A percentile compares a stretch with the other conserved stretches of the same genome.
phyloP scores from a whole-genome alignment of 164 flowering plant species.

The Euptelea pleiosperma region DNA sequence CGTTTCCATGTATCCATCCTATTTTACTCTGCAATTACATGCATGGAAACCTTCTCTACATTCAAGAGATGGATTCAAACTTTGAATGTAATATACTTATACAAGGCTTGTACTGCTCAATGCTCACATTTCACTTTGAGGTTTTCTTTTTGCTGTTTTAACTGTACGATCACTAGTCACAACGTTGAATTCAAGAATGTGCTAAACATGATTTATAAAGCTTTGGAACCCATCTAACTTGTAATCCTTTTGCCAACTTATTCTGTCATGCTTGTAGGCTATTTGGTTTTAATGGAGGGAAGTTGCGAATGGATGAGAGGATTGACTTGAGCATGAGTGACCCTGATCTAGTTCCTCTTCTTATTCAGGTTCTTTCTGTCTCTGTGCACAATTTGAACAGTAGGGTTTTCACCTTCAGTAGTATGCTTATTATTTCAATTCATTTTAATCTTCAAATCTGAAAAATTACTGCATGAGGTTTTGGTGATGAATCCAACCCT shows the following conservation, averaged over 20 bases:
- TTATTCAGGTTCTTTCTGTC: conserved; percentile 63
- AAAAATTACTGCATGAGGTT: not conserved
- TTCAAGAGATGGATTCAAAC: too few relatives aligned
- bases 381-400: not conserved
- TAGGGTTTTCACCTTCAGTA: conserved; percentile 5
- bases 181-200: not conserved
- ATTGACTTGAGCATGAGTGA: conserved; percentile 94
- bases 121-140: not conserved
- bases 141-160: conserved; percentile 3
- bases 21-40: too few relatives aligned
- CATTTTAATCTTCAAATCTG: not conserved
- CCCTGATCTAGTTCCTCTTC: conserved; percentile 89
- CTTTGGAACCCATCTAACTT: not conserved
- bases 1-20: too few relatives aligned
- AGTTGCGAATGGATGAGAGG: conserved; percentile 91
- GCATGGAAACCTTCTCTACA: too few relatives aligned
- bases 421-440: not conserved
- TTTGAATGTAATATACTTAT: too few relatives aligned
- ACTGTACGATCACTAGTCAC: not conserved
- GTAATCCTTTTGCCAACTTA: conserved; percentile 7
- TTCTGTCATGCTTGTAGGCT: conserved; percentile 46
- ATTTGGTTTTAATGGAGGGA: conserved; percentile 78
- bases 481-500: too few relatives aligned
- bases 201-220: not conserved
- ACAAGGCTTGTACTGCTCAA: not conserved